Evolutionary conservation across 2,329 filamentous ascomycete genomes (phyloP), one percentile per base, ranked within the genome.

Genomic region (Trichoderma arundinaceum): DNA sequence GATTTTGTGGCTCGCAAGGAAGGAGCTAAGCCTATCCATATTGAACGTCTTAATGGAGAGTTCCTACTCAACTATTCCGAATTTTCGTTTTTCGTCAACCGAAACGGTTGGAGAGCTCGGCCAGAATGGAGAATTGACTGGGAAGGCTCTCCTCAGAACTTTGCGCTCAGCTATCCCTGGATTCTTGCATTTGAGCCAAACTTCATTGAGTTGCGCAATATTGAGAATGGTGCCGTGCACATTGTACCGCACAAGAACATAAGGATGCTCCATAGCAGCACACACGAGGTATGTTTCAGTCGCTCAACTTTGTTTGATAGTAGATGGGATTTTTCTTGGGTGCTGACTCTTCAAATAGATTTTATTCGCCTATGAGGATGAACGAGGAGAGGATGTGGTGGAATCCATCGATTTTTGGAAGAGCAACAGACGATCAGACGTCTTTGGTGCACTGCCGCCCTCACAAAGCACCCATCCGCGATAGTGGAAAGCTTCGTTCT

Each of bases 81-180:
- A 77, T 99, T 97, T 79, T 97, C 92, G 12, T 99, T 99, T 86
- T 99, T 98, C 74, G 95, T 99, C 75, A 98, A 99, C 79, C 88
- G 95, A 73, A 98, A 99, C 77, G 95, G 95, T 43, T 99, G 95
- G 95, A 89, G 95, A 69, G 94, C 94, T 62, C 86, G 94, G 73
- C 93, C 94, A 5, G 95, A 99, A 78, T 99, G 95, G 95, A 90
- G 91, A 73, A 97, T 99, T 74, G 91, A 94, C 69, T 99, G 95
- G 95, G 95, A 99, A 81, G 95, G 95, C 65, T 92, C 88, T 51
- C 95, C 95, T 46, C 90, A 92, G 73, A 90, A 89, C 66, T 99
- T 99, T 78, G 95, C 95, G 1, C 88, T 98, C 63, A 97, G 93
- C 71, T 96, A 96, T 74, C 95, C 95, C 54, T 99, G 96, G 85